These are phyloP conservation scores for Citrus cavaleriei DNA, from an alignment of 345 rosid genomes.

Conservation along the genomic window DNA sequence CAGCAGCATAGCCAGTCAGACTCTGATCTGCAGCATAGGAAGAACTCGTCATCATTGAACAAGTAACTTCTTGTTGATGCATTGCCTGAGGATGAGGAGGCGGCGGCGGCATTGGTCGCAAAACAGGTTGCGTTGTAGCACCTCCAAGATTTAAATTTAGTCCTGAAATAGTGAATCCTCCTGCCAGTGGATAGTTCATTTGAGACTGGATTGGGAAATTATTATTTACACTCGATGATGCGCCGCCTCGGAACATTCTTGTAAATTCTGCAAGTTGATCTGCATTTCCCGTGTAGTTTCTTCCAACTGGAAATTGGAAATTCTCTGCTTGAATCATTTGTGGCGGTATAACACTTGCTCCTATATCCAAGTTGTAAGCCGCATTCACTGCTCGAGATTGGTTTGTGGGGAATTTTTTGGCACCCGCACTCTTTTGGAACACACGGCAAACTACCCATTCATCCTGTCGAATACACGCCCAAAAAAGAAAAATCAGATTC, in stretches of 20 bases:
- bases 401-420: conserved; percentile 66
- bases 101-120: conserved; percentile 27
- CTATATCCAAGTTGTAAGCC: conserved; percentile 37
- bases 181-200: conserved; percentile 33
- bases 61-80: conserved; percentile 52
- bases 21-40: conserved; percentile 26
- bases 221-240: conserved; percentile 31
- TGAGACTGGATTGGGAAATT: conserved; percentile 44
- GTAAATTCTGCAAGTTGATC: conserved; percentile 65
- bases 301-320: conserved; percentile 39
- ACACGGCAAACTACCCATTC: conserved; percentile 99
- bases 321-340: conserved; percentile 44
- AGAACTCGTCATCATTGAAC: conserved; percentile 28
- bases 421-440: conserved; percentile 79
- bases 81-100: conserved; percentile 25
- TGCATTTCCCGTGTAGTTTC: conserved; percentile 45
- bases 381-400: conserved; percentile 47
- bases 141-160: conserved; percentile 81
- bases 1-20: conserved; percentile 34
- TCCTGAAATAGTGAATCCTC: conserved; percentile 67
- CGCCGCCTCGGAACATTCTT: conserved; percentile 53
- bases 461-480: conserved; percentile 41
- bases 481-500: neutral
- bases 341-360: conserved; percentile 23
- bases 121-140: conserved; percentile 35